These are phyloP conservation scores for Clarireedia paspali DNA, from an alignment of 2,329 filamentous ascomycete genomes.

Conservation along the genomic window DNA sequence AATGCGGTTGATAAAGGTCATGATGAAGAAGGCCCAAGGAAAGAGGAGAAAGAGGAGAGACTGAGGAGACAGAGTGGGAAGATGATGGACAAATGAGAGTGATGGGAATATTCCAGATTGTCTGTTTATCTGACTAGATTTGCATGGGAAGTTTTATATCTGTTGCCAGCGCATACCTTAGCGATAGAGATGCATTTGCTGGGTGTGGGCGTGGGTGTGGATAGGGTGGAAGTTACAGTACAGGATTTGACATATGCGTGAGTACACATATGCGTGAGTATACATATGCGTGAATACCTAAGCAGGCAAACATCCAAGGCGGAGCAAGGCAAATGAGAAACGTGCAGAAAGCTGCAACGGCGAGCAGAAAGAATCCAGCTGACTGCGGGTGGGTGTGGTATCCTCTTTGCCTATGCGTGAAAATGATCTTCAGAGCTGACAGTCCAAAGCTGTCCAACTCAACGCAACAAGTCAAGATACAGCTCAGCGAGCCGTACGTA, in stretches of 20 bases:
- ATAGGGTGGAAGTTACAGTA: background rate
- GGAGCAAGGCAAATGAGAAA: too few species aligned
- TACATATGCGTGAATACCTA: too few species aligned
- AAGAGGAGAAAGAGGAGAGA: background rate
- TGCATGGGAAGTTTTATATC: background rate
- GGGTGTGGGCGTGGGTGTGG: background rate
- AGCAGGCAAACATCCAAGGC: too few species aligned
- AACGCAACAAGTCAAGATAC: background rate
- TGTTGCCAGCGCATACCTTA: constrained; percentile 6
- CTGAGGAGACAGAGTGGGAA: background rate
- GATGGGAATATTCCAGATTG: background rate
- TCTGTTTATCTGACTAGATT: constrained; percentile 1
- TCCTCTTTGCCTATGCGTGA: too few species aligned
- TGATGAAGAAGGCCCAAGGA: background rate
- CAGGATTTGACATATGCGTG: too few species aligned
- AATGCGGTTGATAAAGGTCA: background rate
- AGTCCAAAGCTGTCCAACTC: background rate
- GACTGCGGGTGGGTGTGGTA: too few species aligned
- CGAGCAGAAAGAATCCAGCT: too few species aligned
- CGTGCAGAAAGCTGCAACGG: too few species aligned
- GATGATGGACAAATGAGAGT: background rate
- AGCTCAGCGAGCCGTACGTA: background rate
- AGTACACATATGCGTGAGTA: too few species aligned
- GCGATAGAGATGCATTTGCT: too few species aligned
- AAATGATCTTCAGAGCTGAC: too few species aligned